These are phyloP conservation scores for Thelephora ganbajun DNA, from an alignment of 768 basidiomycete genomes.

Conservation along the genomic window DNA sequence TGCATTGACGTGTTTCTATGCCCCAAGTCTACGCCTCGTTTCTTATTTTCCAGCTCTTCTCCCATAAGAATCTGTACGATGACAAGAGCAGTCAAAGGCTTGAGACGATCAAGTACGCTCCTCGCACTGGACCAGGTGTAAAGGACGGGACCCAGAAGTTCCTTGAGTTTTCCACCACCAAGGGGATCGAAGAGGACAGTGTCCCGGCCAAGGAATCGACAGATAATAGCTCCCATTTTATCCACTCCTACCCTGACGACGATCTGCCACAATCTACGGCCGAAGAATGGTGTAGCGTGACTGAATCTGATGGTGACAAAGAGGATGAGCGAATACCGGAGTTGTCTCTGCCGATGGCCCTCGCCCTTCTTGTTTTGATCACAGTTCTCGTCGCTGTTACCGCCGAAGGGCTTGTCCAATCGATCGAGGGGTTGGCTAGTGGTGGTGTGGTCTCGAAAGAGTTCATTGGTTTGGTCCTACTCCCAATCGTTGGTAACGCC, in stretches of 20 bases:
- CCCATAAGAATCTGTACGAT: constrained; percentile 38
- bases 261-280: too few species aligned
- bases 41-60: constrained; percentile 43
- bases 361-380: constrained; percentile 21
- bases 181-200: not conserved
- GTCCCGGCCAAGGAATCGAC: not conserved
- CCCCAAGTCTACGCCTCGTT: constrained; percentile 34
- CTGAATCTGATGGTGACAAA: too few species aligned
- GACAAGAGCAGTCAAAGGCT: constrained; percentile 12
- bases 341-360: constrained; percentile 20
- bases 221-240: not conserved
- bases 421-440: constrained; percentile 61
- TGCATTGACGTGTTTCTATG: not conserved
- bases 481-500: constrained; percentile 88
- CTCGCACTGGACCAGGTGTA: not conserved
- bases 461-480: constrained; percentile 77
- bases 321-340: constrained; percentile 21
- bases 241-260: not conserved
- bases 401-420: constrained; percentile 58
- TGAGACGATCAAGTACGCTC: constrained; percentile 2
- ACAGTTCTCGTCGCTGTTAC: constrained; percentile 39
- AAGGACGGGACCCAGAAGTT: not conserved
- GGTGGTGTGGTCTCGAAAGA: constrained; percentile 48
- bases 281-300: constrained; percentile 6
- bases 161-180: not conserved